Percentiles rank a stretch among this genome's conserved stretches.
Evolutionary conservation across 495 filamentous ascomycete species (phyloP).

Genomic region (Diplogelasinospora grovesii): DNA sequence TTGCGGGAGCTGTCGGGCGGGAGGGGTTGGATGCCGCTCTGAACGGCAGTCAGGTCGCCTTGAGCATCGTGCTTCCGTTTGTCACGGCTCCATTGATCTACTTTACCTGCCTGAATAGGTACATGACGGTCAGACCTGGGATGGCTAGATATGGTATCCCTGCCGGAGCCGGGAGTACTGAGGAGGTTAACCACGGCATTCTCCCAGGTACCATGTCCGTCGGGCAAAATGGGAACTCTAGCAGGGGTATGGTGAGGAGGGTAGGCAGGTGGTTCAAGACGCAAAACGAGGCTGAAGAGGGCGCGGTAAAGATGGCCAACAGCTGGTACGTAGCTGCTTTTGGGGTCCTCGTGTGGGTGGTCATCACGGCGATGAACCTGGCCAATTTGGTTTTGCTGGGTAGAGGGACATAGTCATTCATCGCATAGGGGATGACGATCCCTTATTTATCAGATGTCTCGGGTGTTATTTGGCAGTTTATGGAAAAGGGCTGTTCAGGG

Average conservation of each 20-base stretch:
- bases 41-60: conserved; percentile 70
- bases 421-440: too few species aligned
- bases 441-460: too few species aligned
- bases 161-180: too few species aligned
- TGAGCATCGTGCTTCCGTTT: conserved; percentile 77
- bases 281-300: too few species aligned
- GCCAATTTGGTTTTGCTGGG: conserved; percentile 65
- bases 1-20: conserved; percentile 59
- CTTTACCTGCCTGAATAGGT: conserved; percentile 74
- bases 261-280: too few species aligned
- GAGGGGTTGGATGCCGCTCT: conserved; percentile 63
- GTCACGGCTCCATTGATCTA: conserved; percentile 78
- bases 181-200: conserved; percentile 13
- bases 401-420: too few species aligned
- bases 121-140: conserved; percentile 62
- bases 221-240: not conserved
- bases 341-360: conserved; percentile 56
- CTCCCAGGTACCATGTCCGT: too few species aligned
- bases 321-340: conserved; percentile 48
- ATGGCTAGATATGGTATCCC: conserved; percentile 27
- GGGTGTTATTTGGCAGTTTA: too few species aligned
- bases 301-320: conserved; percentile 54
- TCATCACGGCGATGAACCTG: conserved; percentile 68
- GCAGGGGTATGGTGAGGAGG: not conserved
- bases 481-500: too few species aligned